Conservation (phyloP, 495 filamentous ascomycete species). For the Trichoderma orchidacearum region DNA sequence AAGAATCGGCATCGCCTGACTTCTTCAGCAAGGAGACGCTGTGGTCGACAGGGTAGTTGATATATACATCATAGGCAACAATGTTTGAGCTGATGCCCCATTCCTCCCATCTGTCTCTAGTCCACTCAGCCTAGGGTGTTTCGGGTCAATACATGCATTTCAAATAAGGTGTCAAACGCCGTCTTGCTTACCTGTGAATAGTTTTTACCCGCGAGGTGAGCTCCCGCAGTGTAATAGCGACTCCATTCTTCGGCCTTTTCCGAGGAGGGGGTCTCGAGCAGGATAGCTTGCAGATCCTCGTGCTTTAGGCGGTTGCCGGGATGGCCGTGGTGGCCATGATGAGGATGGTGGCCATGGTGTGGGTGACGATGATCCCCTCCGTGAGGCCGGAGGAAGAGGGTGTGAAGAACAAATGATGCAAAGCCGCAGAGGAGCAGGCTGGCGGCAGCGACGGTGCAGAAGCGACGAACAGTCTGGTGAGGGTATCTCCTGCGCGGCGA, state of each 20-base stretch:
- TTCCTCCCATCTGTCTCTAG: constrained; percentile 68
- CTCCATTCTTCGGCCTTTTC: constrained; percentile 69
- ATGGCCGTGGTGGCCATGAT: constrained; percentile 32
- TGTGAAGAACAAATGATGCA: constrained; percentile 45
- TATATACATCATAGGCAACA: constrained; percentile 73
- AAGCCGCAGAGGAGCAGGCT: constrained; percentile 41
- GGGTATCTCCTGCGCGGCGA: constrained; percentile 47
- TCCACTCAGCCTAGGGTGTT: constrained; percentile 65
- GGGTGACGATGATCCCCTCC: constrained; percentile 19
- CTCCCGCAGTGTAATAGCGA: constrained; percentile 76
- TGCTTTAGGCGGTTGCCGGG: constrained; percentile 32
- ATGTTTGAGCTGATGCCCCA: constrained; percentile 66
- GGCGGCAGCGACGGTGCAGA: constrained; percentile 52
- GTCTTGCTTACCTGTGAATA: constrained; percentile 42
- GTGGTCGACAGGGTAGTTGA: constrained; percentile 80
- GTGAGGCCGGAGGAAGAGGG: constrained; percentile 29
- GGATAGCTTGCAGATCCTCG: constrained; percentile 53
- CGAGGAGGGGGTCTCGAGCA: constrained; percentile 57
- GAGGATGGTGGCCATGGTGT: constrained; percentile 21
- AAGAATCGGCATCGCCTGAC: constrained; percentile 17
- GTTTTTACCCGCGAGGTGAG: constrained; percentile 85
- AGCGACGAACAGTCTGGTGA: constrained; percentile 53
- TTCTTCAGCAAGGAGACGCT: constrained; percentile 64
- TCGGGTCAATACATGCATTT: no score
- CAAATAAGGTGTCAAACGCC: no score